Percentiles rank a stretch among this genome's conserved stretches.
These are phyloP conservation scores for Smithsoniella earleae DNA, from an alignment of 163 green algal genomes.

Conservation along the genomic window DNA sequence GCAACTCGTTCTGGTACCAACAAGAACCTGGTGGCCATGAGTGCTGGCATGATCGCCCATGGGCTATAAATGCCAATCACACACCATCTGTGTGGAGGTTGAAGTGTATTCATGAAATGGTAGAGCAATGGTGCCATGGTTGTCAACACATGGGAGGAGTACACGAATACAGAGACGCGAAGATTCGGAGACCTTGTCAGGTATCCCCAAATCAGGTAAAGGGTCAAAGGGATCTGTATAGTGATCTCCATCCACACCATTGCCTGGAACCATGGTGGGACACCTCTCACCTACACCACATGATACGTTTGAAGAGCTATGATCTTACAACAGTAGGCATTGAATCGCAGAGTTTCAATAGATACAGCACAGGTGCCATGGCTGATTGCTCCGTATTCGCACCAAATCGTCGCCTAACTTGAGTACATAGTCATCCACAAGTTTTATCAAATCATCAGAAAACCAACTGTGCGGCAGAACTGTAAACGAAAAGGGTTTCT, in stretches of 20 bases:
- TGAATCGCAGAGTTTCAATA: no score
- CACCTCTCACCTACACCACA: neutral
- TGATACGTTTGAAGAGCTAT: neutral
- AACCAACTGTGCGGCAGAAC: conserved; percentile 10
- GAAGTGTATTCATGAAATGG: neutral
- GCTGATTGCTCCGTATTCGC: neutral
- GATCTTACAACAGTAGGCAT: no score
- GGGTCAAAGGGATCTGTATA: conserved; percentile 1
- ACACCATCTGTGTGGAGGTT: conserved; percentile 5
- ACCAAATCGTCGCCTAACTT: conserved; percentile 19
- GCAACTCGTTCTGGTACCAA: no score
- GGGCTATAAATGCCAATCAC: conserved; percentile 19
- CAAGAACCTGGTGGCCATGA: neutral
- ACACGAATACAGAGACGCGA: neutral
- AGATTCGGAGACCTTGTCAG: neutral
- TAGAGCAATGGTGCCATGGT: neutral
- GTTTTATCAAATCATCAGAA: neutral
- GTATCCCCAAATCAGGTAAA: conserved; percentile 23
- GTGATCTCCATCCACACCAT: conserved; percentile 13
- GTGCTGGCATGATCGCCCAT: neutral
- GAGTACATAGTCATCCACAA: conserved; percentile 8
- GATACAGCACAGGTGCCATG: no score
- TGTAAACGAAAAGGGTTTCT: neutral
- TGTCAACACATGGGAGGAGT: conserved; percentile 8
- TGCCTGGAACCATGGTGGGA: neutral